Evolutionary conservation across 164 flowering plant genomes (phyloP).

Genomic region (Stephania yunnanensis): DNA sequence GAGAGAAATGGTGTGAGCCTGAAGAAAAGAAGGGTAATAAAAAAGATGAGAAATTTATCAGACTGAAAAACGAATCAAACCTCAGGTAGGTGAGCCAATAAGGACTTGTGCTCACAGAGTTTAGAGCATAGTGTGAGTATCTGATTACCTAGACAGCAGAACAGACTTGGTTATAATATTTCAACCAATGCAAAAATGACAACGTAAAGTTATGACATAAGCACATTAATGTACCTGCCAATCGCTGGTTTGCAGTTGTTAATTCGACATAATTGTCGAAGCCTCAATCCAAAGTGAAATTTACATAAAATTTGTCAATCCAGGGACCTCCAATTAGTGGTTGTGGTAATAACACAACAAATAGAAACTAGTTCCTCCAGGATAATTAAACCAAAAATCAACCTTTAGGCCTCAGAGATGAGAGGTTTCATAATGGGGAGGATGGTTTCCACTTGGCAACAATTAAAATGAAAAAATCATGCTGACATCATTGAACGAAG

Average conservation of each 20-base stretch:
- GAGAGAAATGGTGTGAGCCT: no score
- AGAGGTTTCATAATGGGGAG: neutral
- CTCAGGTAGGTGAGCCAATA: neutral
- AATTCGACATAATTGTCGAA: neutral
- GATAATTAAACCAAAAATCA: neutral
- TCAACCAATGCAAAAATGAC: neutral
- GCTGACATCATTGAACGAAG: no score
- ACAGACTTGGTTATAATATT: neutral
- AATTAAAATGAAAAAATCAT: no score
- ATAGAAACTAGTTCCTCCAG: neutral
- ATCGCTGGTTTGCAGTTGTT: neutral
- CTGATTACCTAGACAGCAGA: neutral
- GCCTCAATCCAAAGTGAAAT: neutral
- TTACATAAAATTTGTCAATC: neutral
- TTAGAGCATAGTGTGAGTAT: neutral
- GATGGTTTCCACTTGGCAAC: no score
- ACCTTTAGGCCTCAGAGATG: neutral
- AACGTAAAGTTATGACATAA: neutral
- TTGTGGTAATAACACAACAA: neutral
- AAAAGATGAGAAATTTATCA: neutral
- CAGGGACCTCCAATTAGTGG: neutral
- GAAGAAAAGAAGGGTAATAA: neutral
- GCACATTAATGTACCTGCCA: neutral
- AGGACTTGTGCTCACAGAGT: neutral
- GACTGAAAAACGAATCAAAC: neutral